phyloP scores from a whole-genome alignment of 148 eudicot genomes.

The Pouteria glomerata region DNA sequence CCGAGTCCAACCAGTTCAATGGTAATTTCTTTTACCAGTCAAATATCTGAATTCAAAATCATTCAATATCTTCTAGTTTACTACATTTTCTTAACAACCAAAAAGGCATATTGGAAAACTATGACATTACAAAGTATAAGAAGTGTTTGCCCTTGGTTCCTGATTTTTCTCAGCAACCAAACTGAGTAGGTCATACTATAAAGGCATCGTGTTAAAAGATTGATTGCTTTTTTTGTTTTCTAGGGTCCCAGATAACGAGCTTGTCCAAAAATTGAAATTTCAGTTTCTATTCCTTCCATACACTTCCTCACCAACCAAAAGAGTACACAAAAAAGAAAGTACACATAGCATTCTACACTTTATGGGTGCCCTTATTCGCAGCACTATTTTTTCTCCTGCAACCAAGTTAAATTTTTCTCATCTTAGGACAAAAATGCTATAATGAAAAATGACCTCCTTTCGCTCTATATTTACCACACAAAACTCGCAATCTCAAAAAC shows the following conservation, averaged over 20 bases:
- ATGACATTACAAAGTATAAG: too few species aligned
- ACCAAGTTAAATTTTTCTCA: too few species aligned
- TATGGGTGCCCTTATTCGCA: too few species aligned
- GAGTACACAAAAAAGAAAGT: background rate
- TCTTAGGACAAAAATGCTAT: too few species aligned
- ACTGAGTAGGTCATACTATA: background rate
- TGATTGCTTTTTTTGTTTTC: background rate
- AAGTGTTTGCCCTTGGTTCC: background rate
- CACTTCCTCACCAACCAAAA: background rate
- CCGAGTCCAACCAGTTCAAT: background rate
- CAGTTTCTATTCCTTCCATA: background rate
- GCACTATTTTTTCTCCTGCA: too few species aligned
- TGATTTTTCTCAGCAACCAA: conserved; percentile 4
- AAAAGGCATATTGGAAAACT: too few species aligned
- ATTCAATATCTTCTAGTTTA: background rate
- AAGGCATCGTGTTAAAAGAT: background rate
- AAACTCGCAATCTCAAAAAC: too few species aligned
- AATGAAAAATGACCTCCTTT: too few species aligned
- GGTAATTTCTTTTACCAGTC: background rate
- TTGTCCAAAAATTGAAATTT: background rate
- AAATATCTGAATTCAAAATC: too few species aligned
- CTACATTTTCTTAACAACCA: background rate
- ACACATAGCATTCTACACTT: background rate
- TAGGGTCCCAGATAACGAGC: background rate
- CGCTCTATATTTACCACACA: too few species aligned